phyloP scores from a whole-genome alignment of 2,329 filamentous ascomycete species.

The Xylaria hypoxylon region DNA sequence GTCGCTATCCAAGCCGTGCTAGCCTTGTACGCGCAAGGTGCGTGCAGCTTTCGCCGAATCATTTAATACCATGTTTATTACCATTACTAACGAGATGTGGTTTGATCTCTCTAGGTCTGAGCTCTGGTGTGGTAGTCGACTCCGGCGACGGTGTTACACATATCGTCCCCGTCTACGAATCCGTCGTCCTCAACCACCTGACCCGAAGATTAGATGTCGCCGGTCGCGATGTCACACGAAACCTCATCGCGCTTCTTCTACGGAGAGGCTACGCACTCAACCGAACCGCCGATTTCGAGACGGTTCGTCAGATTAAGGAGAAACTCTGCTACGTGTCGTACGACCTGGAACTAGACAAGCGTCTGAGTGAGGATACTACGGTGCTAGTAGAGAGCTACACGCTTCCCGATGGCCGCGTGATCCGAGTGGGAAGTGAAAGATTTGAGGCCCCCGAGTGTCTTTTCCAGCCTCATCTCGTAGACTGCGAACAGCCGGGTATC shows the following conservation, averaged over 20 bases:
- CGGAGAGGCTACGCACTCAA: constrained; percentile 96
- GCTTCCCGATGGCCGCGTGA: constrained; percentile 93
- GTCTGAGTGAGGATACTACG: constrained; percentile 95
- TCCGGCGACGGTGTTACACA: constrained; percentile 98
- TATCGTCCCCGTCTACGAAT: constrained; percentile 98
- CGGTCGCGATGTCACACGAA: constrained; percentile 96
- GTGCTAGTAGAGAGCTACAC: constrained; percentile 98
- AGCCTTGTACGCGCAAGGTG: constrained; percentile 95
- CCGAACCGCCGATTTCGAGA: constrained; percentile 98
- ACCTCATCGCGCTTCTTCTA: constrained; percentile 93
- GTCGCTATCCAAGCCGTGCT: constrained; percentile 98
- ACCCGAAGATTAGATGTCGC: constrained; percentile 94
- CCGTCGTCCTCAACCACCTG: constrained; percentile 95
- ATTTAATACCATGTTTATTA: neutral
- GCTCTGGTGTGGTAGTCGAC: constrained; percentile 96
- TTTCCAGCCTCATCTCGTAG: constrained; percentile 97
- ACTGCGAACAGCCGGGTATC: constrained; percentile 96
- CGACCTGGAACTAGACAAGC: constrained; percentile 95
- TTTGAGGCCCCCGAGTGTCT: constrained; percentile 98
- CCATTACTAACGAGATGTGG: constrained; percentile 3
- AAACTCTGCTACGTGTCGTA: constrained; percentile 99
- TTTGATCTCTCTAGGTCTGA: constrained; percentile 69
- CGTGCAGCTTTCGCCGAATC: constrained; percentile 42
- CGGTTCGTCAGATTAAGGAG: constrained; percentile 98
- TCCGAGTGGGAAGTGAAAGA: constrained; percentile 94